A percentile compares a stretch with the other conserved stretches of the same genome.
phyloP scores from a whole-genome alignment of 106 monocot species.

The Dendrobium chrysotoxum region DNA sequence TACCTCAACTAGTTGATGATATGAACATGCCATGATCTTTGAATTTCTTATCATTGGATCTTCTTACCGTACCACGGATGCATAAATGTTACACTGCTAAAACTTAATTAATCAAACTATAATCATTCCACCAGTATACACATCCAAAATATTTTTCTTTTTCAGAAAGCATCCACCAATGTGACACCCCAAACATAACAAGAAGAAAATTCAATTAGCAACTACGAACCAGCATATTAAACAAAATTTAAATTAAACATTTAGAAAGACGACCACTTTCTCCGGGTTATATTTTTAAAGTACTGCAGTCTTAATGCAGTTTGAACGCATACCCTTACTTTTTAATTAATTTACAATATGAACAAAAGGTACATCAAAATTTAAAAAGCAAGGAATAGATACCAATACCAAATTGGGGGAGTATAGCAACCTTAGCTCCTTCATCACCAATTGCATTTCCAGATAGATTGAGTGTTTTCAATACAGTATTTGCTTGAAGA shows the following conservation, averaged over 20 bases:
- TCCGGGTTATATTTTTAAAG: background rate
- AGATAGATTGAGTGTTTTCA: conserved; percentile 90
- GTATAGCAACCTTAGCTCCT: conserved; percentile 73
- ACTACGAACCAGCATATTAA: background rate
- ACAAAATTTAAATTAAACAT: background rate
- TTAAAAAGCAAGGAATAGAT: conserved; percentile 5
- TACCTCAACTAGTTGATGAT: background rate
- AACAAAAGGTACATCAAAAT: background rate
- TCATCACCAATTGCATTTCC: conserved; percentile 96
- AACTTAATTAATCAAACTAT: background rate
- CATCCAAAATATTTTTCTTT: background rate
- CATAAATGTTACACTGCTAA: background rate
- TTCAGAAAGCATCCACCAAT: background rate
- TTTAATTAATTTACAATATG: conserved; percentile 1
- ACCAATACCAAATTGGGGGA: conserved; percentile 5
- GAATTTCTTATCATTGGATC: background rate
- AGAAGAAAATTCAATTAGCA: background rate
- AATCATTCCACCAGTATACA: background rate
- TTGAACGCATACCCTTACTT: background rate
- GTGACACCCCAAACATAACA: background rate
- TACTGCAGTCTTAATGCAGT: background rate
- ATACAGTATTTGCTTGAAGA: conserved; percentile 72
- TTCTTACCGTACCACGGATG: background rate
- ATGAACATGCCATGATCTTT: background rate
- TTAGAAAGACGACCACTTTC: background rate